Conservation (phyloP, 306 rosid genomes). For the Alnus rubra region DNA sequence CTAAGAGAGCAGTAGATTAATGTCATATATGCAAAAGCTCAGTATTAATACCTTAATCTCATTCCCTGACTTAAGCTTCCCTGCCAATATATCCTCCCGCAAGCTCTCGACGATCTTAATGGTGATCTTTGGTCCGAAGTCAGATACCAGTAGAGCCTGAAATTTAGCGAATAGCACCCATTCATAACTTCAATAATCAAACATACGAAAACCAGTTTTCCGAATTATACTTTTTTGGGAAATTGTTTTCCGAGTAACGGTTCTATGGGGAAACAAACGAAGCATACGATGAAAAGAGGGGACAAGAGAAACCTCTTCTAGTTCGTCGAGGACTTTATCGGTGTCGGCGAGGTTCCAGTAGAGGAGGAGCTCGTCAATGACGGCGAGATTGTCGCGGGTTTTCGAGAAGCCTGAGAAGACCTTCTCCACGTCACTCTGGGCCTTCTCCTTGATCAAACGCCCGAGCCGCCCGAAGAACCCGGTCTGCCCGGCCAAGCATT, state of each 20-base stretch:
- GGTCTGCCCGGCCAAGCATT: constrained; percentile 70
- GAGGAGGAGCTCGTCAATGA: constrained; percentile 87
- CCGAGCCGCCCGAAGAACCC: constrained; percentile 84
- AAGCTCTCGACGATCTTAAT: constrained; percentile 82
- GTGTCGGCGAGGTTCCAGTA: constrained; percentile 97
- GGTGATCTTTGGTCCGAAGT: constrained; percentile 88
- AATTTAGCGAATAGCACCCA: constrained; percentile 3
- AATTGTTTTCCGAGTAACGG: no score
- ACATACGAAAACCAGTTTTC: no score
- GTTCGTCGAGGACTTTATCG: constrained; percentile 86
- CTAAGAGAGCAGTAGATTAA: neutral
- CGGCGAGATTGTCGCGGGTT: constrained; percentile 84
- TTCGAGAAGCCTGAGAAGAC: constrained; percentile 84
- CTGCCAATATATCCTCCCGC: constrained; percentile 77
- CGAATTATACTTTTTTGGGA: no score
- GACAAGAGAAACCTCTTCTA: constrained; percentile 72
- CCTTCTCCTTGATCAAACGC: constrained; percentile 83
- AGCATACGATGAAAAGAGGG: neutral
- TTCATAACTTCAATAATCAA: neutral
- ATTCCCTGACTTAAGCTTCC: constrained; percentile 90
- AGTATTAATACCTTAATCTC: constrained; percentile 72
- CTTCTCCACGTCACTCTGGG: constrained; percentile 90
- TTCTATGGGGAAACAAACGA: no score
- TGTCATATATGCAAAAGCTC: neutral
- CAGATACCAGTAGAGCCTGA: constrained; percentile 84